Percentiles rank a stretch among this genome's conserved stretches.
phyloP scores from a whole-genome alignment of 202 grass and related monocot genomes.

The Tripidium arundinaceum region DNA sequence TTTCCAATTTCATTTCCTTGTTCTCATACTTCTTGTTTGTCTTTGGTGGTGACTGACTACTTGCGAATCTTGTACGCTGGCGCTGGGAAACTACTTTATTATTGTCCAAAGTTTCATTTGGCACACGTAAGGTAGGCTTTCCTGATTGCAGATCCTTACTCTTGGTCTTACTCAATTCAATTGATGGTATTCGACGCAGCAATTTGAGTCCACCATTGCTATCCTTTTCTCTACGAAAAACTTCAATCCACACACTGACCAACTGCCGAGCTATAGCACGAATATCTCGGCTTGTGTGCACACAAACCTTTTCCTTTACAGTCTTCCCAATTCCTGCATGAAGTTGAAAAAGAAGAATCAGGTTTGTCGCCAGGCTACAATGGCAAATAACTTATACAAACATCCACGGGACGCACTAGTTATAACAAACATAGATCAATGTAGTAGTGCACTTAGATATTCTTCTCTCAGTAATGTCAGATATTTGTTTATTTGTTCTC shows the following conservation, averaged over 20 bases:
- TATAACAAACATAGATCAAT: constrained; percentile 8
- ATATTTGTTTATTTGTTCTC: constrained; percentile 11
- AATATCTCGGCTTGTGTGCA: constrained; percentile 99
- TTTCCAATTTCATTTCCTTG: constrained; percentile 56
- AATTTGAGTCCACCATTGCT: constrained; percentile 70
- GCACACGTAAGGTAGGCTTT: constrained; percentile 31
- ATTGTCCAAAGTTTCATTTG: constrained; percentile 41
- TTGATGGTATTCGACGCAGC: constrained; percentile 48
- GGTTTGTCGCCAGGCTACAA: not conserved
- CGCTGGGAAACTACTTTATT: constrained; percentile 35
- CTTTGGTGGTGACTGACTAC: constrained; percentile 43
- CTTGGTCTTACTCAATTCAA: constrained; percentile 54
- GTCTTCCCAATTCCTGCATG: constrained; percentile 85
- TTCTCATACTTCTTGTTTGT: constrained; percentile 60
- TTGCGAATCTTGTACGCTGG: constrained; percentile 16
- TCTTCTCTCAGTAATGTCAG: constrained; percentile 7
- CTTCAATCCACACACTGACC: constrained; percentile 91
- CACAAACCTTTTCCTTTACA: constrained; percentile 93
- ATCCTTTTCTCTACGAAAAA: constrained; percentile 96
- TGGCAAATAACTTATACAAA: constrained; percentile 3
- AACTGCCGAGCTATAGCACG: constrained; percentile 93
- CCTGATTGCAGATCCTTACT: constrained; percentile 47
- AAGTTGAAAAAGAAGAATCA: constrained; percentile 31
- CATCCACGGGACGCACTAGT: not conserved
- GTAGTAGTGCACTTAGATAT: constrained; percentile 17